Percentiles rank a stretch among this genome's conserved stretches.
Conservation (phyloP, 73 alveolate species). For the Paramecium sexaurelia region DNA sequence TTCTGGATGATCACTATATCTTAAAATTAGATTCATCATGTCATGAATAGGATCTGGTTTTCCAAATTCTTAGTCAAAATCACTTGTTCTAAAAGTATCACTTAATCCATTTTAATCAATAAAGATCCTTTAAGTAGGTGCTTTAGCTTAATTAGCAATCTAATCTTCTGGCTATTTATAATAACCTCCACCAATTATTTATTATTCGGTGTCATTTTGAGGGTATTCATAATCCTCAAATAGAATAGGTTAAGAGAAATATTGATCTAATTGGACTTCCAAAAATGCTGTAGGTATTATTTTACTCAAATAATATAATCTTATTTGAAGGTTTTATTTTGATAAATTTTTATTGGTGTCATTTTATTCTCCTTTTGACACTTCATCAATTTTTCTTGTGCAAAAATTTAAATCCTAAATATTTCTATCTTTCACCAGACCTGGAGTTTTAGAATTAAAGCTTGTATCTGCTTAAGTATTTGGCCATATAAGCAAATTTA, state of each 20-base stretch:
- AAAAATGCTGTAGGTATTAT: conserved; percentile 20
- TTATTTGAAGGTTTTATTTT: neutral
- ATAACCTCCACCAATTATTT: conserved; percentile 26
- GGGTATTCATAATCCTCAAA: conserved; percentile 26
- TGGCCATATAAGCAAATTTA: conserved; percentile 57
- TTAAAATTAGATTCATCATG: neutral
- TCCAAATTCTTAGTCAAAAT: conserved; percentile 50
- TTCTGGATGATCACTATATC: conserved; percentile 57
- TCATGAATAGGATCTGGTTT: conserved; percentile 56
- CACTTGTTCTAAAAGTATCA: conserved; percentile 34
- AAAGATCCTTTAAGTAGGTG: conserved; percentile 31
- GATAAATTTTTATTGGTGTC: neutral
- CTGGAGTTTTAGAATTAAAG: conserved; percentile 29
- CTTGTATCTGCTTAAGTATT: conserved; percentile 38
- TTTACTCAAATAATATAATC: neutral
- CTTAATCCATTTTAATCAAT: conserved; percentile 8
- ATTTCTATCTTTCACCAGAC: conserved; percentile 41
- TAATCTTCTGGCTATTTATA: neutral
- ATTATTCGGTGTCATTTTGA: neutral
- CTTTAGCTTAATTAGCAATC: neutral
- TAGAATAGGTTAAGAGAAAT: neutral
- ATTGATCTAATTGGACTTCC: conserved; percentile 33
- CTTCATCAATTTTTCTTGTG: neutral
- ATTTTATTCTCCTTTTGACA: neutral
- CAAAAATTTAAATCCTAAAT: conserved; percentile 6